Evolutionary conservation across 805 yeast species (phyloP), one percentile per base, ranked within the genome.

Genomic region (Candida sanyiensis): DNA sequence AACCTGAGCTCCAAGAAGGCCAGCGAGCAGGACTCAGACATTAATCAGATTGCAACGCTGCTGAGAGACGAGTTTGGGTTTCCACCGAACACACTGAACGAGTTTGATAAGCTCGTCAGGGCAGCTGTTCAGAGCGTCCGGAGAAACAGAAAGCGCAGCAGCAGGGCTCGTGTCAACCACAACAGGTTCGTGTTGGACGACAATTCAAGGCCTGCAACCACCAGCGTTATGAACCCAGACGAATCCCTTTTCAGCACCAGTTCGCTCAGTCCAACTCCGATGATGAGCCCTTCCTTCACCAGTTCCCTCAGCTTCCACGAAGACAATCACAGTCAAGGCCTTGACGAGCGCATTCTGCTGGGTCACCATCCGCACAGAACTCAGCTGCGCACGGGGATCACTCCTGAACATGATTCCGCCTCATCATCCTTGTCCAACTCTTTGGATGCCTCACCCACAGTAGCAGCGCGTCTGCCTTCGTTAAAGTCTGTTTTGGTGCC

Each of bases 61-160:
- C 65, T 90, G 33, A 67, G 95, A 51, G 66, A 70, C 2, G 98
- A 93, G 62, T 93, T 86, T 52, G 75, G 77, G 5, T 89, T 79
- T 56, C 73, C 81, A 2, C 62, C 61, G 2, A 71, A 69, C 6
- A 69, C 76, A 11, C 62, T 77, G 20, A 60, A 67, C 1, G 97
- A 93, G 48, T 90, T 90, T 57, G 95, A 88, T 59, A 84, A 82
- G 57, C 69, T 90, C 25, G 97, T 93, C 0, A 68, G 95, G 26
- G 94, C 96, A 8, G 97, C 96, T 1, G 81, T 90, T 20, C 98
- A 90, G 61, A 81, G 94, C 37, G 97, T 85, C 2, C 67, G 97
- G 45, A 68, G 98, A 48, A 90, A 90, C 58, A 70, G 95, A 43
- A 85, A 82, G 54, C 61, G 95, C 47, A 73, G 77, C 16, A 51